These are phyloP conservation scores for Lactarius evosmus DNA, from an alignment of 768 basidiomycete genomes.

Conservation along the genomic window DNA sequence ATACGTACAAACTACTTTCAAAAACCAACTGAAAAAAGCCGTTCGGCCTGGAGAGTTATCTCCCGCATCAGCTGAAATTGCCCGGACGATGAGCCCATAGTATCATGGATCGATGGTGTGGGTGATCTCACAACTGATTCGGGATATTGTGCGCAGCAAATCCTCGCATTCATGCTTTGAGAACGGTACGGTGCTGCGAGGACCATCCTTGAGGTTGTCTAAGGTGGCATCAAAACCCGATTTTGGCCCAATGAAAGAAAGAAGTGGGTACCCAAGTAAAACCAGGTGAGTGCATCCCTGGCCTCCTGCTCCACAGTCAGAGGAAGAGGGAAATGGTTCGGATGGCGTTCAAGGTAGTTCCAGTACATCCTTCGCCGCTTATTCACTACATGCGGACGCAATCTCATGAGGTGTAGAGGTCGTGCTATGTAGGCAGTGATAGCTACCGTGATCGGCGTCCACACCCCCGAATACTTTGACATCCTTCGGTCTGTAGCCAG, in stretches of 20 bases:
- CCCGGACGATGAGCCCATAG: background rate
- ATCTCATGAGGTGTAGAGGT: conserved; percentile 12
- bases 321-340: conserved; percentile 44
- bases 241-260: background rate
- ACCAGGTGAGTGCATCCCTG: conserved; percentile 50
- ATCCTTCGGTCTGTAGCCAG: conserved; percentile 38
- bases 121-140: conserved; percentile 18
- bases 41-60: conserved; percentile 42
- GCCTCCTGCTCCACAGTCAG: conserved; percentile 45
- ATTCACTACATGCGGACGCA: conserved; percentile 5
- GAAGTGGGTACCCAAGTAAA: conserved; percentile 38
- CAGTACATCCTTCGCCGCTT: conserved; percentile 46
- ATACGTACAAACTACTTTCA: conserved; percentile 45
- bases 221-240: conserved; percentile 32
- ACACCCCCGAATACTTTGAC: conserved; percentile 17
- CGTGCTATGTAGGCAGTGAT: conserved; percentile 29
- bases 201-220: conserved; percentile 49
- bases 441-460: conserved; percentile 9
- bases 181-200: conserved; percentile 47
- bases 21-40: conserved; percentile 48
- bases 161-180: conserved; percentile 54
- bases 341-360: conserved; percentile 51
- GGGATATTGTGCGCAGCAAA: conserved; percentile 37
- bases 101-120: background rate
- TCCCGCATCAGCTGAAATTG: conserved; percentile 25